Base-by-base conservation (phyloP, 2,329 filamentous ascomycete species). In the Cryphonectria japonica region DNA sequence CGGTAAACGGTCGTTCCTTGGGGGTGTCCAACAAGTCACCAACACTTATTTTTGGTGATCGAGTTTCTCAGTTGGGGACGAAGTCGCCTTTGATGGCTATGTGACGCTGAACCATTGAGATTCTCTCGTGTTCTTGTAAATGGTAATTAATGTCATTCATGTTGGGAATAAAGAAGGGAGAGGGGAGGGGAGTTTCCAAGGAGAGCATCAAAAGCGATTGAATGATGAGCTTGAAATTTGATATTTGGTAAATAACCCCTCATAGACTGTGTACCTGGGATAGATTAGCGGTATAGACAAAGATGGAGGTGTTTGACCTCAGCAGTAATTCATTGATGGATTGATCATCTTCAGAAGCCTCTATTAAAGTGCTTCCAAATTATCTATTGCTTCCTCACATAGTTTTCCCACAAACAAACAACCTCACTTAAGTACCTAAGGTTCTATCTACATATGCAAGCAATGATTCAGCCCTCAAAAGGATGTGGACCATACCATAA, bases 1-100 rank as follows among this genome's bases (percentile, higher is more conserved):
- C 81, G 85, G 73, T 86, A 75, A 79, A 74, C 16, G 29, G 32
- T 63, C 19, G 29, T 46, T 29, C 22, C 26, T 29, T n/a, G 22
- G 37, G 37, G 37, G 54, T 29, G 26, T 26, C 26, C 3, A 13
- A 32, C 14, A 11, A n/a, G 41, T 43, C 41, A 16, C 14, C 13
- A 43, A 16, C 41, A 16, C 41, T 43, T 43, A 26, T 26, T 2
- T 11, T 7, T 50, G 22, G 46, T n/a, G 46, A 50, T 26, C n/a
- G 11, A 29, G 59, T 7, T 26, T 11, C 34, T 7, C 41, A 46
- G 7, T 37, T 46, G 37, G 6, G 7, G 29, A 54, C 3, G 50
- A 29, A 39, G 64, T n/a, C 43, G 19, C 22, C 9, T 39, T 9
- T 34, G 59, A 3, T 9, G 32, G 9, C 8, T 11, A n/a, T n/a